Percentiles rank a stretch among this genome's conserved stretches.
These are phyloP conservation scores for Vaccinium vitisidaea DNA, from an alignment of 148 eudicot genomes.

Conservation along the genomic window DNA sequence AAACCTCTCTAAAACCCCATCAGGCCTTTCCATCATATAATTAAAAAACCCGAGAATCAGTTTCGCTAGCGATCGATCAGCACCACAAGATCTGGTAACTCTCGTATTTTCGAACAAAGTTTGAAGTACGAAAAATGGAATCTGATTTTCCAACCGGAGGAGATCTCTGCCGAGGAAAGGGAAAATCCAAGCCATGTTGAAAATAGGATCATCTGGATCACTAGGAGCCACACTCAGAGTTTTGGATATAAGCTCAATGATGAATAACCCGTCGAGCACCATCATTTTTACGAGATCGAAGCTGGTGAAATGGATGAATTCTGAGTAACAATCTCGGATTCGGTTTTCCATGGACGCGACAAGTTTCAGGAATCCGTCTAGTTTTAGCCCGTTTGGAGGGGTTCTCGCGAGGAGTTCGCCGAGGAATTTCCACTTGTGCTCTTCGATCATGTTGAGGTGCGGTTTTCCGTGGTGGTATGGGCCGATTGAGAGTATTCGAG, in stretches of 20 bases:
- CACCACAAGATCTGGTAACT: background rate
- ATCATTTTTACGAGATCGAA: background rate
- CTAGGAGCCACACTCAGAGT: background rate
- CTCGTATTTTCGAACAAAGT: background rate
- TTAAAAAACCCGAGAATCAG: background rate
- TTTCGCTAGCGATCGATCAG: background rate
- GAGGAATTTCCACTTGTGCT: slow-evolving; percentile 8
- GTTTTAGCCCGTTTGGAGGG: background rate
- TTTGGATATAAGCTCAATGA: background rate
- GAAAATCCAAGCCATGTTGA: background rate
- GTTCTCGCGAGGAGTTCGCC: background rate
- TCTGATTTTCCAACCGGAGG: slow-evolving; percentile 5
- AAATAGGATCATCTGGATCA: background rate
- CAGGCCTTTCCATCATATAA: background rate
- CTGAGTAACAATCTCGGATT: background rate
- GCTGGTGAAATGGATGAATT: background rate
- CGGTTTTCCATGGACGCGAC: background rate
- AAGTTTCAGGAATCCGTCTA: background rate
- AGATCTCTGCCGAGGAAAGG: background rate
- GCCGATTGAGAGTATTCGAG: background rate
- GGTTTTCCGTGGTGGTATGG: background rate
- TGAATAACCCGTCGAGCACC: slow-evolving; percentile 9
- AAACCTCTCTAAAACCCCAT: background rate
- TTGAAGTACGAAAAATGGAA: background rate
- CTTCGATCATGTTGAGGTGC: background rate